Conservation (phyloP, 2,329 filamentous ascomycete genomes). For the Davidsoniella eucalypti region DNA sequence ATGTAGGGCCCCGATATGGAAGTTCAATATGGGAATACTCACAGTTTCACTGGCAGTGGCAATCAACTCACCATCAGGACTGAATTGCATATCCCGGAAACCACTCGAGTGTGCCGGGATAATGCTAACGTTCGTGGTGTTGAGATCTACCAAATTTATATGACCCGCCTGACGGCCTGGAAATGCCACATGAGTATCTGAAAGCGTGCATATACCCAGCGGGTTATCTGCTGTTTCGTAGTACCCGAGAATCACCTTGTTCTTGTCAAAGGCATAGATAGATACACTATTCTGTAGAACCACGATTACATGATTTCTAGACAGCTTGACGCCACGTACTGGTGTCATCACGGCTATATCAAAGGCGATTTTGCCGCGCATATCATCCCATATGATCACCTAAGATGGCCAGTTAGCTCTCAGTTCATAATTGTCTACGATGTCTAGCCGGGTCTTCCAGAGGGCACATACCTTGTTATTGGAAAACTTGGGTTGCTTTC, state of each 20-base stretch:
- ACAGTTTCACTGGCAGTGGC: constrained; percentile 74
- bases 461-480: constrained; percentile 53
- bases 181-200: constrained; percentile 58
- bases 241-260: constrained; percentile 50
- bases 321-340: constrained; percentile 64
- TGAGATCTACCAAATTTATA: constrained; percentile 69
- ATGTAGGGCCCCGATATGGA: neutral
- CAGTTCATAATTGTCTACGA: neutral
- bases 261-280: constrained; percentile 62
- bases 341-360: constrained; percentile 71
- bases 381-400: constrained; percentile 85
- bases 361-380: constrained; percentile 51
- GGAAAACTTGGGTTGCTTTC: constrained; percentile 68
- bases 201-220: constrained; percentile 63
- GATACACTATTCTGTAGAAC: constrained; percentile 68
- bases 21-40: neutral
- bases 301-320: constrained; percentile 60
- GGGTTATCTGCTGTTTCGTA: constrained; percentile 82
- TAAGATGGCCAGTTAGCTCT: constrained; percentile 17
- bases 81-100: constrained; percentile 64
- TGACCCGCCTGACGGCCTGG: constrained; percentile 80
- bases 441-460: neutral
- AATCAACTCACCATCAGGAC: constrained; percentile 61
- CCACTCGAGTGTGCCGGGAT: constrained; percentile 76
- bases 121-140: constrained; percentile 72